phyloP scores from a whole-genome alignment of 2,329 filamentous ascomycete genomes.

The Fusarium euwallaceae region DNA sequence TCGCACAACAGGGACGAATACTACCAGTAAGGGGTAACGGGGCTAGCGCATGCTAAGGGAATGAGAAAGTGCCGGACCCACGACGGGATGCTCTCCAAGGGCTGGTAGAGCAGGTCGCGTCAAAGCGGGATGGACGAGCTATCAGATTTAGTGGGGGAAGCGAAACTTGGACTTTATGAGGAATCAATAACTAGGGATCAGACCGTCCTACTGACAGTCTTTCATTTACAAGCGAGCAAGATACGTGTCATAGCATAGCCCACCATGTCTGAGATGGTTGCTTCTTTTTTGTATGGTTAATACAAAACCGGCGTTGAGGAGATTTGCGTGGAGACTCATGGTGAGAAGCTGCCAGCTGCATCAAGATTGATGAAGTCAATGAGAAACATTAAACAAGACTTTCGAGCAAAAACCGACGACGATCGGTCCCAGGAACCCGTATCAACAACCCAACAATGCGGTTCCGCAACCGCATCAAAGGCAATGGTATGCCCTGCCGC shows the following conservation, averaged over 20 bases:
- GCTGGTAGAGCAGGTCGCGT: neutral
- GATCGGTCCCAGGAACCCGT: constrained; percentile 13
- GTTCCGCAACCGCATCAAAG: neutral
- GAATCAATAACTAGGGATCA: neutral
- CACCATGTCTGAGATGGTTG: constrained; percentile 12
- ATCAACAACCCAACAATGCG: constrained; percentile 17
- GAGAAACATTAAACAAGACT: neutral
- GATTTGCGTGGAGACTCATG: neutral
- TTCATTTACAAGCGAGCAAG: constrained; percentile 6
- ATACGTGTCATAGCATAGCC: neutral
- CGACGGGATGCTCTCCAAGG: constrained; percentile 1
- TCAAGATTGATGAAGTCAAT: neutral
- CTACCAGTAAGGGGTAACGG: constrained; percentile 11
- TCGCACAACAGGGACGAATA: constrained; percentile 14
- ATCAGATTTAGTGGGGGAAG: neutral
- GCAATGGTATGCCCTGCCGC: constrained; percentile 13
- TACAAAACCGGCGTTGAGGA: constrained; percentile 5
- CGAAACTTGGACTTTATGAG: neutral
- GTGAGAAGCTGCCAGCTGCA: neutral
- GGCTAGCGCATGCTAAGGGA: neutral
- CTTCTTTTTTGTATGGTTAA: constrained; percentile 11
- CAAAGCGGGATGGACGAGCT: neutral
- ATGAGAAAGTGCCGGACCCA: neutral
- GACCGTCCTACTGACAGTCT: constrained; percentile 1
- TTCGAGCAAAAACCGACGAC: neutral